phyloP scores from a whole-genome alignment of 805 yeast species.

The Lachancea sp. region DNA sequence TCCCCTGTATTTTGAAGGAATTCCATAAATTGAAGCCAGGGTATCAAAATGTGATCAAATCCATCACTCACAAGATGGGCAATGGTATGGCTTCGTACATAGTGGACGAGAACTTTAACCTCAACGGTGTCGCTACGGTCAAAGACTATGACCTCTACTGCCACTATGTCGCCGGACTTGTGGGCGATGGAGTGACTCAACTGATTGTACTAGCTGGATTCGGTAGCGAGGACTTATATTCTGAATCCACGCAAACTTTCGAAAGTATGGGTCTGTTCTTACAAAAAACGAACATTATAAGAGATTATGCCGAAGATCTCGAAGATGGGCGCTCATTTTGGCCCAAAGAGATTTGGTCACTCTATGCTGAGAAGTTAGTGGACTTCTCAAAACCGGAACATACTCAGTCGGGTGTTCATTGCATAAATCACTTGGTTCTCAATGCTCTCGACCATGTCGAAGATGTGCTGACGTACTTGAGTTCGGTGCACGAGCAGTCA shows the following conservation, averaged over 20 bases:
- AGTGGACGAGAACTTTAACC: conserved; percentile 66
- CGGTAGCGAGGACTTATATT: conserved; percentile 45
- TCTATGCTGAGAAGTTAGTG: conserved; percentile 59
- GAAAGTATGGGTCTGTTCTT: conserved; percentile 91
- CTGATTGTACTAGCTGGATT: conserved; percentile 71
- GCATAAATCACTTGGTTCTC: conserved; percentile 74
- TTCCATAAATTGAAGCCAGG: conserved; percentile 65
- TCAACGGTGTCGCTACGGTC: conserved; percentile 70
- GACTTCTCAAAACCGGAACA: conserved; percentile 51
- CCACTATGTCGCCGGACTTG: conserved; percentile 95
- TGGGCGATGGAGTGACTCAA: conserved; percentile 91
- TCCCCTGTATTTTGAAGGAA: conserved; percentile 61
- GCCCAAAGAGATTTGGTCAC: conserved; percentile 91
- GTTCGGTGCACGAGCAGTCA: conserved; percentile 72
- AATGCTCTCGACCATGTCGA: conserved; percentile 73
- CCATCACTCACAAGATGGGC: conserved; percentile 83
- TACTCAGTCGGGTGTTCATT: conserved; percentile 52
- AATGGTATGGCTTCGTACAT: conserved; percentile 96
- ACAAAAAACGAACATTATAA: conserved; percentile 92
- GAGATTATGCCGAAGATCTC: conserved; percentile 90
- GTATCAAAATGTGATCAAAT: conserved; percentile 72
- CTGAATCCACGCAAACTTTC: conserved; percentile 51
- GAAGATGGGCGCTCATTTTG: conserved; percentile 90
- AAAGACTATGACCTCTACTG: conserved; percentile 87
- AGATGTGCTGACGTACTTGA: conserved; percentile 69